These are phyloP conservation scores for Populus ilicifolia DNA, from an alignment of 345 rosid genomes.

Conservation along the genomic window DNA sequence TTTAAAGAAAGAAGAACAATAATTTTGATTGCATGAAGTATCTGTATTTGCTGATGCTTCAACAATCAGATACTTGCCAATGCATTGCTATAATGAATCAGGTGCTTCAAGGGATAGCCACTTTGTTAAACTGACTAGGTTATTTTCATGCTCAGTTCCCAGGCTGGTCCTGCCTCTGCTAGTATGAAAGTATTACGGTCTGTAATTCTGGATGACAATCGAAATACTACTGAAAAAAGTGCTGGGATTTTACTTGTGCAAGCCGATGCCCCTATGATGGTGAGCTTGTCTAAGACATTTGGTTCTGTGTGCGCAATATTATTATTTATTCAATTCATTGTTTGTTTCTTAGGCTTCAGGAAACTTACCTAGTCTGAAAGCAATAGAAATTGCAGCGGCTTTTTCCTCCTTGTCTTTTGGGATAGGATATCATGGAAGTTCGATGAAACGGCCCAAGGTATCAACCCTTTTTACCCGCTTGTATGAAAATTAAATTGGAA, in stretches of 20 bases:
- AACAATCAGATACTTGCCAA: too few species aligned
- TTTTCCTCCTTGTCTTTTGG: slow-evolving; percentile 79
- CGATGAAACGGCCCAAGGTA: slow-evolving; percentile 86
- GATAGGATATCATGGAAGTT: slow-evolving; percentile 82
- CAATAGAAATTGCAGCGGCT: slow-evolving; percentile 88
- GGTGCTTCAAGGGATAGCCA: background rate
- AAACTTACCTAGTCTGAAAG: slow-evolving; percentile 47
- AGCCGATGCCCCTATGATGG: slow-evolving; percentile 63
- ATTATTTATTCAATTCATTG: slow-evolving; percentile 3
- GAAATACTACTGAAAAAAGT: slow-evolving; percentile 46
- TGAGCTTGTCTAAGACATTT: slow-evolving; percentile 26
- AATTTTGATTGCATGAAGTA: background rate
- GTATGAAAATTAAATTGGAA: too few species aligned
- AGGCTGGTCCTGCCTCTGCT: slow-evolving; percentile 92
- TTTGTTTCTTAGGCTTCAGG: slow-evolving; percentile 44
- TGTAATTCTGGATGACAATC: slow-evolving; percentile 40
- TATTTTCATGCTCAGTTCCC: slow-evolving; percentile 48
- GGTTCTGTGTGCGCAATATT: background rate
- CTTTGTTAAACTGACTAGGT: slow-evolving; percentile 12
- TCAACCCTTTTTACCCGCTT: background rate
- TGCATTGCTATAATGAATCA: background rate
- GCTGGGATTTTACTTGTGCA: slow-evolving; percentile 79
- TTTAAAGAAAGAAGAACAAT: too few species aligned
- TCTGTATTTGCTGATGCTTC: background rate
- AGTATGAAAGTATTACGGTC: slow-evolving; percentile 65